Evolutionary conservation across 352 stramenopile species (phyloP), one percentile per base, ranked within the genome.

Genomic region (Phytophthora tentaculata): DNA sequence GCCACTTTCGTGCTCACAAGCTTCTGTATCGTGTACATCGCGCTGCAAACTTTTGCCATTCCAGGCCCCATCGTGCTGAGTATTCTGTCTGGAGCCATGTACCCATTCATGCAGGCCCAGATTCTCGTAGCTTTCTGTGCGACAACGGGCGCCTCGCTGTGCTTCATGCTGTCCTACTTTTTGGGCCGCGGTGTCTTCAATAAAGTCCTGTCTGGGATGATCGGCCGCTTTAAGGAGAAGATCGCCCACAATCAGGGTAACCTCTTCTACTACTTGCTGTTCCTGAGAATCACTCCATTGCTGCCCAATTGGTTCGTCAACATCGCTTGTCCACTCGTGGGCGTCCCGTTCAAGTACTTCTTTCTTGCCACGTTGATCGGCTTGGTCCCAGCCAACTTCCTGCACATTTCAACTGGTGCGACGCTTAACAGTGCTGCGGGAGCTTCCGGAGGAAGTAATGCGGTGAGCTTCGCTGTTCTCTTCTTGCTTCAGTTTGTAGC

Each of bases 261-360:
- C 56, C 48, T 97, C 28, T 93, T 97, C 49, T 97, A 94, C 74
- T 97, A 97, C 68, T 60, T 97, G 63, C 71, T 97, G n/a, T 97
- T 97, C 64, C 75, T 97, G 43, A 81, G 89, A 20, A 91, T 97
- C 64, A 97, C 89, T 23, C 89, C 89, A 22, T 55, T 97, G 41
- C 64, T 97, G 56, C 89, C 89, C 16, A 97, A 97, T 73, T 97
- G 89, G 89, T 96, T 96, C 53, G 87, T 97, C 61, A 97, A 97
- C 63, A 91, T 97, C 39, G 88, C 88, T 24, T 94, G 84, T 35
- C 89, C 89, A 35, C 74, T 97, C 0, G 89, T 97, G 0, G 87
- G 83, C 44, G 87, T 97, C 44, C 78, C 84, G 50, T 93, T 95
- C 72, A 86, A 87, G 61, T 88, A 92, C 49, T 97, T 97, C 53